These are phyloP conservation scores for Cercospora sp. DNA, from an alignment of 2,329 filamentous ascomycete genomes.

Conservation along the genomic window DNA sequence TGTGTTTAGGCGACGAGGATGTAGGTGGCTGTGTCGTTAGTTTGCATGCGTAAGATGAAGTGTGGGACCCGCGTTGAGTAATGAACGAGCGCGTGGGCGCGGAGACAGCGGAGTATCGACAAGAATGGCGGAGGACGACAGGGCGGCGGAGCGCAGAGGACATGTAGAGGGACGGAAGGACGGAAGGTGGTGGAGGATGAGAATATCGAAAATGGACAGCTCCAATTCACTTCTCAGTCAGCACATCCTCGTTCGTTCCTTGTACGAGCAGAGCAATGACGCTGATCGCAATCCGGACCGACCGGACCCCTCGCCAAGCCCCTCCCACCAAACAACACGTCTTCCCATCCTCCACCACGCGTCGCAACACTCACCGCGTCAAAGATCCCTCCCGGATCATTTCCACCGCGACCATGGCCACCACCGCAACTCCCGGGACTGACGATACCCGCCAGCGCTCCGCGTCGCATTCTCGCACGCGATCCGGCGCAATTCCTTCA, in stretches of 20 bases:
- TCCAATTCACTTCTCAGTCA: constrained; percentile 1
- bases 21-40: constrained; percentile 7
- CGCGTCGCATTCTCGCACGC: constrained; percentile 49
- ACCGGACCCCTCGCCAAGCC: constrained; percentile 3
- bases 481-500: constrained; percentile 53
- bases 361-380: neutral
- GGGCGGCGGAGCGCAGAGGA: constrained; percentile 6
- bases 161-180: neutral
- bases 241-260: neutral
- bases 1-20: constrained; percentile 12
- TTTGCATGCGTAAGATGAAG: neutral
- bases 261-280: constrained; percentile 1
- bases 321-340: constrained; percentile 9
- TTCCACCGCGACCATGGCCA: constrained; percentile 19
- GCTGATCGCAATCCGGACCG: constrained; percentile 3
- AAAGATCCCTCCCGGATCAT: neutral
- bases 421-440: constrained; percentile 21
- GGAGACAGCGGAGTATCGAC: neutral
- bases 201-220: neutral
- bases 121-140: neutral
- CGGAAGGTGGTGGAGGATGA: neutral
- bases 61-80: constrained; percentile 6
- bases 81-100: neutral
- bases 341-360: neutral
- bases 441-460: constrained; percentile 15